Base-by-base conservation (phyloP, 179 eudicot species). In the Nepenthes alata region DNA sequence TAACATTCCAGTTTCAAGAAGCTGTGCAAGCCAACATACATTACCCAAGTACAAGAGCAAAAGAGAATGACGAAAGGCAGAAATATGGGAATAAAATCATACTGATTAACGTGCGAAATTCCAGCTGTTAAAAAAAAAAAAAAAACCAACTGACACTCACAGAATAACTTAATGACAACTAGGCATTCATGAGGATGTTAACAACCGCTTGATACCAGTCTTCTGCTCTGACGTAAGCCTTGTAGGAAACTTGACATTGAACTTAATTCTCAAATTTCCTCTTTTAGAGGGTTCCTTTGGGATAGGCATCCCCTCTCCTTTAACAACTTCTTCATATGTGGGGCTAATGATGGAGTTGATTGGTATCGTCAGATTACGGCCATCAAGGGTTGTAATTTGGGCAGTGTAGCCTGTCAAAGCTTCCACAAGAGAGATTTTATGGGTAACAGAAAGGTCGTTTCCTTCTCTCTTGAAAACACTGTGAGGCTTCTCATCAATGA, bases 161-260 rank as follows among this genome's bases (percentile, higher is more conserved):
- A 44, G 63, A 47, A 47, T 8, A 47, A 47, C 12, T 47, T 47
- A 12, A 47, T 8, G 12, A 12, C 44, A 48, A 39, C 49, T 14
- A 41, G 48, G 52, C 10, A 12, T 70, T 59, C 72, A 70, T 64
- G 62, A 79, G 57, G 90, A 78, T 39, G 89, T 64, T 60, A 89
- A 66, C 72, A 84, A 74, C 61, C 88, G 87, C 77, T 80, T 88
- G 57, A 90, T 80, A 60, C 96, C 96, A 2, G 78, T 72, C 76
- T 90, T 90, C 87, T 90, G 97, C 76, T 90, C 97, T 0, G 86
- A 66, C 14, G 94, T 85, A 72, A 85, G 97, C 84, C 80, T 81
- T 41, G 77, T 72, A 9, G 88, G 84, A 54, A 86, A 86, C 81
- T 81, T 86, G 72, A 86, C 83, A 68, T 79, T 83, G 69, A 86